Conservation (phyloP, 2,329 filamentous ascomycete genomes). For the Epichloe sibirici region DNA sequence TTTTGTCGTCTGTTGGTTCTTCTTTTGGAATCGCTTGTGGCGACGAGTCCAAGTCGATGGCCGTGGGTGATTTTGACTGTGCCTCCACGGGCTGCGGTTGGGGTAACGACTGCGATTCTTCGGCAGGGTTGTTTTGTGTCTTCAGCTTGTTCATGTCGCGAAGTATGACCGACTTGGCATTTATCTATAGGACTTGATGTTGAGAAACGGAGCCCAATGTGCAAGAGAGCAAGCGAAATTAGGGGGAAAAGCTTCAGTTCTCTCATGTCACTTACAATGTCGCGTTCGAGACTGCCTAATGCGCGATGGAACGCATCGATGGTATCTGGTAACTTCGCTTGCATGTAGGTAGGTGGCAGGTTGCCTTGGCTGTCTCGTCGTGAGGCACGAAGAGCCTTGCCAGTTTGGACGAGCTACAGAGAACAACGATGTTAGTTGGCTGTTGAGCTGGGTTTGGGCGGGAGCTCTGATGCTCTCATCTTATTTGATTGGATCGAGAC, state of each 20-base stretch:
- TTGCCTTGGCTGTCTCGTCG: constrained; percentile 32
- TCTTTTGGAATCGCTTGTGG: constrained; percentile 15
- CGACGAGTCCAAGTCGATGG: constrained; percentile 26
- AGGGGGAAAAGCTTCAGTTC: background rate
- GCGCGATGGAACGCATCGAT: constrained; percentile 37
- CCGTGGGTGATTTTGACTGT: constrained; percentile 23
- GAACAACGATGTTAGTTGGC: background rate
- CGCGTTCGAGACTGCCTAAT: constrained; percentile 43
- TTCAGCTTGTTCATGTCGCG: constrained; percentile 37
- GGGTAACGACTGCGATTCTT: constrained; percentile 3
- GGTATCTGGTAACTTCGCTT: constrained; percentile 33
- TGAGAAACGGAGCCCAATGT: background rate
- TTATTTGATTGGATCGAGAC: background rate
- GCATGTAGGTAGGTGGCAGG: constrained; percentile 20
- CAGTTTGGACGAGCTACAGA: constrained; percentile 43
- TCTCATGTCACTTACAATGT: constrained; percentile 34
- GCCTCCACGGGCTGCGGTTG: constrained; percentile 20
- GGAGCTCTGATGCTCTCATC: background rate
- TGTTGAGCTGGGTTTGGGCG: background rate
- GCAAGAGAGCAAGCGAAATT: background rate
- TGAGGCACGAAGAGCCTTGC: constrained; percentile 41
- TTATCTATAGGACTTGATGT: constrained; percentile 15
- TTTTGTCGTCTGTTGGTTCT: constrained; percentile 23
- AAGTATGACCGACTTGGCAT: constrained; percentile 41
- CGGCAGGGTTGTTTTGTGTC: constrained; percentile 14